phyloP scores from a whole-genome alignment of 768 basidiomycete genomes.

The Pleurotus cornucopiae region DNA sequence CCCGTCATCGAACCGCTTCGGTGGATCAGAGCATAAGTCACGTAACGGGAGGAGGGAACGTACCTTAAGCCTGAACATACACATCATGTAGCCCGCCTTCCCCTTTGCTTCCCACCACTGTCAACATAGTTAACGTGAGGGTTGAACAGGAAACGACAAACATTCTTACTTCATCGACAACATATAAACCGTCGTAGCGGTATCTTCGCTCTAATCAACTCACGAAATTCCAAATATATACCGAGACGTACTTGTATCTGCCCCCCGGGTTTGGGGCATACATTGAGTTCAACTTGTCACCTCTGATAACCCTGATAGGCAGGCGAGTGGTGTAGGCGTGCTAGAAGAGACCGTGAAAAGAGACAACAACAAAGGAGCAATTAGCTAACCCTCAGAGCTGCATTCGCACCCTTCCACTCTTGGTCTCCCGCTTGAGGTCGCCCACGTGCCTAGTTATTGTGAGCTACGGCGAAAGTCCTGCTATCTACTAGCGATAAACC shows the following conservation, averaged over 20 bases:
- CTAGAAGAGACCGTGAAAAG: neutral
- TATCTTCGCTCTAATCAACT: neutral
- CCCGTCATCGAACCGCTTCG: too few species aligned
- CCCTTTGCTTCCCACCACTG: neutral
- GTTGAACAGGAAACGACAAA: neutral
- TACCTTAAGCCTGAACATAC: neutral
- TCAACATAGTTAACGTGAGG: neutral
- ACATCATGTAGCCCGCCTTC: neutral
- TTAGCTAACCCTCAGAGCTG: neutral
- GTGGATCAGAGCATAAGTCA: too few species aligned
- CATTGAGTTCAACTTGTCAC: neutral
- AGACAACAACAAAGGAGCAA: neutral
- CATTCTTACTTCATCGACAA: neutral
- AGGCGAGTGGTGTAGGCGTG: neutral
- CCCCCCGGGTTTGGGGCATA: neutral
- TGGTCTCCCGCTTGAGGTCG: neutral
- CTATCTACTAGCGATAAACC: neutral
- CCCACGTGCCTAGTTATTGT: neutral
- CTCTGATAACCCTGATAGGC: neutral
- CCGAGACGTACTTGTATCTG: too few species aligned
- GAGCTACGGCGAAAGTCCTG: neutral
- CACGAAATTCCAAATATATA: neutral
- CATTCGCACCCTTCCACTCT: neutral
- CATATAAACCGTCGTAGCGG: neutral
- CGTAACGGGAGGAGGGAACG: neutral